Evolutionary conservation across 257 asterid genomes (phyloP).

Genomic region (Anisodus tanguticus): DNA sequence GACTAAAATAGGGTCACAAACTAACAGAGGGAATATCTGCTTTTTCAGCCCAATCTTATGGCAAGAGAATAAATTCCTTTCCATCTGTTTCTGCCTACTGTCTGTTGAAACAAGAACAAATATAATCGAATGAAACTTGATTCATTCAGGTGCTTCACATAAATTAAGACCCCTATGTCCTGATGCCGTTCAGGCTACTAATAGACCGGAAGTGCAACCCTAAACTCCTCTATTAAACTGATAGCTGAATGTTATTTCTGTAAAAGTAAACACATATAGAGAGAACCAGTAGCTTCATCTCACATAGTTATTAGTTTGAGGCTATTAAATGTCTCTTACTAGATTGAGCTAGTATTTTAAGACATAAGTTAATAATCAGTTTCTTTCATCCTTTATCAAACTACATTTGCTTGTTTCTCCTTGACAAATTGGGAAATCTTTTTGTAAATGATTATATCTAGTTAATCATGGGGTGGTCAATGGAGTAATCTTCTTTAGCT

Average conservation of each 20-base stretch:
- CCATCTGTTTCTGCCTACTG: not conserved
- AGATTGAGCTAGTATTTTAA: constrained; percentile 11
- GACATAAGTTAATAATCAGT: not conserved
- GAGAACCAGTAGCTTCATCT: not conserved
- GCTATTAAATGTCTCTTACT: not conserved
- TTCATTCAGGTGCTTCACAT: not conserved
- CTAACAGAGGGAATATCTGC: not conserved
- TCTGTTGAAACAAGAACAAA: not conserved
- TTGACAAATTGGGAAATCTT: no score
- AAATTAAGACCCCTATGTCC: not conserved
- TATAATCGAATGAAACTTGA: not conserved
- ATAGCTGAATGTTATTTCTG: not conserved
- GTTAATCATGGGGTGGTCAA: no score
- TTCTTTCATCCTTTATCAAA: not conserved
- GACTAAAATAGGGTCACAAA: not conserved
- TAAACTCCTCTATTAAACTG: not conserved
- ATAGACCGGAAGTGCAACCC: not conserved
- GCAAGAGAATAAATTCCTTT: not conserved
- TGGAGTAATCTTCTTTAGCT: no score
- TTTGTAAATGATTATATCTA: no score
- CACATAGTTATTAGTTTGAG: not conserved
- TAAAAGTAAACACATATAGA: not conserved
- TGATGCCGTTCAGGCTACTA: not conserved
- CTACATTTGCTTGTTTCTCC: not conserved
- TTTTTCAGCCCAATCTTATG: not conserved